Base-by-base conservation (phyloP, 345 rosid genomes). In the Dimocarpus longan region DNA sequence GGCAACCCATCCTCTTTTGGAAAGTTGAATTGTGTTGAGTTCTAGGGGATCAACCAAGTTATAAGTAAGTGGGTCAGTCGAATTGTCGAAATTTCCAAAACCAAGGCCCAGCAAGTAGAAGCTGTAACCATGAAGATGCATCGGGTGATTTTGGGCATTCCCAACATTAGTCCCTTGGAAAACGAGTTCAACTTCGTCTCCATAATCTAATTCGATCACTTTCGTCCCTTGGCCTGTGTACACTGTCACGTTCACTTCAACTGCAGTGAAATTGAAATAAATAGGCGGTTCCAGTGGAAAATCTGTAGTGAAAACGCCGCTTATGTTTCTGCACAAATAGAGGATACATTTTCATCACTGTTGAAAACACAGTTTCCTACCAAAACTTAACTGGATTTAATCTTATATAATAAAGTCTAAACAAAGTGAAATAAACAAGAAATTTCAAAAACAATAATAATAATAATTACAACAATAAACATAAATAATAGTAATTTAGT, bases 261-360 rank as follows among this genome's bases (percentile, higher is more conserved):
- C 28, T 22, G 75, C 77, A 0, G 82, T 82, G 71, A 68, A 82
- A 28, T 79, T 71, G 64, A 79, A 79, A 26, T 6, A 16, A 12
- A 67, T 71, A 1, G 85, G 82, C 0, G 82, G 85, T 40, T 65
- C 24, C 26, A 24, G 12, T 5, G 85, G 85, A 50, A 79, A 82
- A 60, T 74, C 74, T 3, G 78, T 57, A 50, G 65, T 68, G 73
- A 77, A 72, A 39, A 57, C 46, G 19, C 12, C 81, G 46, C 43
- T 24, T 32, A 48, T 59, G 76, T 32, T 78, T 8, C 76, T 76
- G 76, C 28, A 69, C 57, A 48, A 44, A 59, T 4, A 12, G 7
- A 21, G 7, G 11, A 18, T 5, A 10, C 12, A 46, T 15, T 44
- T 32, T 32, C 37, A 2, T 32, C 37, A 32, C 4, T 32, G 37